Evolutionary conservation across 2,329 filamentous ascomycete genomes (phyloP).

Genomic region (Trichoderma harzianum): DNA sequence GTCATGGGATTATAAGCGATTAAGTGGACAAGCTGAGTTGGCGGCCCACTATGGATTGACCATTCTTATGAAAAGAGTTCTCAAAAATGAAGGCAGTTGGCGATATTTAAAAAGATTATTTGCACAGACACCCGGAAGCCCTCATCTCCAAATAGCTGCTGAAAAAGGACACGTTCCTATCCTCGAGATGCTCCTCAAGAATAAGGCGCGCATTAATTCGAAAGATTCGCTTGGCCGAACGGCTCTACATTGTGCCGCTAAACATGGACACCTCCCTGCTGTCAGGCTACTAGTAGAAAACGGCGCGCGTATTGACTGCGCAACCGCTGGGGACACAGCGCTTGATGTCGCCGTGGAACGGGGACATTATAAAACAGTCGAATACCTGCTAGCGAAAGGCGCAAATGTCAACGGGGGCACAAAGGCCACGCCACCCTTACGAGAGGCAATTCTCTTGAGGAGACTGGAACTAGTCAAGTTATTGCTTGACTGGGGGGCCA

Average conservation of each 20-base stretch:
- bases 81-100: background rate
- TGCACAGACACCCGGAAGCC: rapidly evolving
- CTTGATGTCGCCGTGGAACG: background rate
- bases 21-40: background rate
- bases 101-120: background rate
- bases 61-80: background rate
- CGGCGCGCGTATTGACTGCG: background rate
- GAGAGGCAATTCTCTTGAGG: rapidly evolving
- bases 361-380: background rate
- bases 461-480: background rate
- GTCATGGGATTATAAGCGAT: no score
- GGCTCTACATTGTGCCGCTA: background rate
- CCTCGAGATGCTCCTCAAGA: background rate
- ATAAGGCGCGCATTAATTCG: background rate
- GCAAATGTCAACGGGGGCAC: background rate
- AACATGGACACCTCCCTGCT: background rate
- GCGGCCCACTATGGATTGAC: background rate
- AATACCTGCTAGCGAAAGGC: background rate
- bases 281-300: background rate
- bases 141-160: background rate
- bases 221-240: background rate
- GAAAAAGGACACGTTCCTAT: background rate
- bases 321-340: rapidly evolving
- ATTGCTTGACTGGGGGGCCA: background rate
- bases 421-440: background rate